Evolutionary conservation across 2,329 filamentous ascomycete species (phyloP).

Genomic region (Sclerotinia nivalis): DNA sequence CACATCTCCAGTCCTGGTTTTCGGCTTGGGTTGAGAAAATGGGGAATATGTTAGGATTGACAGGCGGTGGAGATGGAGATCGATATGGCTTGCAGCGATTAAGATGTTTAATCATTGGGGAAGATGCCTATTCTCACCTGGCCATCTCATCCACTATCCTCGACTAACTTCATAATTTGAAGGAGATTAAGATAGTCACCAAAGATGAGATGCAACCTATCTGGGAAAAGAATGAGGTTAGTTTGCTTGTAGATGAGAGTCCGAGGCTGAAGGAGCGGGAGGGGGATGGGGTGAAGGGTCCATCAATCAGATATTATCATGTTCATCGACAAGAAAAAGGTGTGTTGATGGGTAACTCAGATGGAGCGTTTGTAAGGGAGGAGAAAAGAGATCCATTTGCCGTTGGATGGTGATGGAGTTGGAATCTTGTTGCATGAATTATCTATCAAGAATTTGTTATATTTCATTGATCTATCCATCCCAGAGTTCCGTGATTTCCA

Average conservation of each 20-base stretch:
- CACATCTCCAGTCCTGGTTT: background rate
- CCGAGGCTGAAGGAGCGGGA: background rate
- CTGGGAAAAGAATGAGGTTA: background rate
- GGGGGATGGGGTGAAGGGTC: background rate
- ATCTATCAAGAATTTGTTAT: background rate
- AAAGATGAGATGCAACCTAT: background rate
- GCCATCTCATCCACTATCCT: background rate
- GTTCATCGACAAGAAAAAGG: background rate
- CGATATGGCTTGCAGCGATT: background rate
- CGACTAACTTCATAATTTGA: background rate
- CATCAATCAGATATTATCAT: background rate
- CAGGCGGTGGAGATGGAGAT: background rate
- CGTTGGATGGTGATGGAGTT: background rate
- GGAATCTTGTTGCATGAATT: background rate
- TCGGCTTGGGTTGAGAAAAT: constrained; percentile 2
- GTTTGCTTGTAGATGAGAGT: background rate
- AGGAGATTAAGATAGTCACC: background rate
- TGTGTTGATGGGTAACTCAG: background rate
- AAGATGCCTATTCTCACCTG: constrained; percentile 2
- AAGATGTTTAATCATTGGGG: background rate
- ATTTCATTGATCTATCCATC: background rate
- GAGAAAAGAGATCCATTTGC: constrained; percentile 12
- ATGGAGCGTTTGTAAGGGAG: constrained; percentile 11
- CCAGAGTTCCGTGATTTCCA: background rate
- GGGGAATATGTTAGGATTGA: background rate